Evolutionary conservation across 805 yeast species (phyloP).

Genomic region (Candida yuanshanica): DNA sequence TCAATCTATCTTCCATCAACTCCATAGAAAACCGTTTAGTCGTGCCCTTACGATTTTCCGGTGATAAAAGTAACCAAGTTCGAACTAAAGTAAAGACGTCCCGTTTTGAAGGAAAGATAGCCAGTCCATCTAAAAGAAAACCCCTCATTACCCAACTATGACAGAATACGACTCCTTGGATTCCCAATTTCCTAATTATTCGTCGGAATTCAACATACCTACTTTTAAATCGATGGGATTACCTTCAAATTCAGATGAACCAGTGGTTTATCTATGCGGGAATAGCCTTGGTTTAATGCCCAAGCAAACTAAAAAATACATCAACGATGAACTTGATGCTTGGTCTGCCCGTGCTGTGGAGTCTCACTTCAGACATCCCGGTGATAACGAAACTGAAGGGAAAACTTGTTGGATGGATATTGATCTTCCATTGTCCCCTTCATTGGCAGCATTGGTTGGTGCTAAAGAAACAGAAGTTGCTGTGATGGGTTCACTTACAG

Average conservation of each 20-base stretch:
- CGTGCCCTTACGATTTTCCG: no score
- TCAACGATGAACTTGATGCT: slow-evolving; percentile 66
- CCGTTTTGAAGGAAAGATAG: no score
- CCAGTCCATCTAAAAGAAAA: slow-evolving; percentile 64
- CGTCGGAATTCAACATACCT: slow-evolving; percentile 56
- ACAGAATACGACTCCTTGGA: slow-evolving; percentile 10
- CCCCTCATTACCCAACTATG: slow-evolving; percentile 46
- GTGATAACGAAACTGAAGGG: slow-evolving; percentile 27
- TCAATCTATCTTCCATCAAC: no score
- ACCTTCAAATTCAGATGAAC: slow-evolving; percentile 2
- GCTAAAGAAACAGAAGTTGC: slow-evolving; percentile 76
- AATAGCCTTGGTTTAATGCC: slow-evolving; percentile 96
- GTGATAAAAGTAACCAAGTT: no score
- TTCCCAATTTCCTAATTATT: slow-evolving; percentile 26
- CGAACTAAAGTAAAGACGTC: no score
- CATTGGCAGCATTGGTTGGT: slow-evolving; percentile 71
- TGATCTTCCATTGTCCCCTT: slow-evolving; percentile 68
- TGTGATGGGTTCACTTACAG: slow-evolving; percentile 79
- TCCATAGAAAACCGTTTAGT: no score
- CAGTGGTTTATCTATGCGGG: slow-evolving; percentile 71
- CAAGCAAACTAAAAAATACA: slow-evolving; percentile 44
- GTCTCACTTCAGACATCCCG: slow-evolving; percentile 73
- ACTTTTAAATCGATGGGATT: slow-evolving; percentile 56
- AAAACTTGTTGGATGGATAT: slow-evolving; percentile 77
- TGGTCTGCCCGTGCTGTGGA: slow-evolving; percentile 83